Base-by-base conservation (phyloP, 352 stramenopile genomes). In the Globisporangium uncinulatum region DNA sequence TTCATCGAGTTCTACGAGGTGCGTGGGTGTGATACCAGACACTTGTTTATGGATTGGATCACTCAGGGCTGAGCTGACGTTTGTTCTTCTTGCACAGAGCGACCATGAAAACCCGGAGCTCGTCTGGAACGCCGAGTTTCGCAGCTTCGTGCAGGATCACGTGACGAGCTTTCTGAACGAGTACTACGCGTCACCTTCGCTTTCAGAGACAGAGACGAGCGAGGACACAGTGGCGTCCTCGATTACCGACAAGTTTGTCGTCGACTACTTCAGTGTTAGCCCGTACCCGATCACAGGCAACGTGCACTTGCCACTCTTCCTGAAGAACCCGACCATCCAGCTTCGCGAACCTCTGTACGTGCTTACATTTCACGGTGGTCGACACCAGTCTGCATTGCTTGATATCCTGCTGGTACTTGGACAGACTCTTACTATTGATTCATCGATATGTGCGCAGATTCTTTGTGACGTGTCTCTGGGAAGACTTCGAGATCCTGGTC, bases 21-120 rank as follows among this genome's bases (percentile, higher is more conserved):
- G 70, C 6, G 37, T 15, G 41, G 49, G 39, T 14, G 19, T 34
- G 15, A 6, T 53, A 29, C 29, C 9, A n/a, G 13, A 6, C 4
- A 4, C 2, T 14, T 51, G 5, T 9, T 36, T 3, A 0, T 51
- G 11, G 14, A 3, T 37, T 14, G 29, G 46, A 37, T n/a, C 14
- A 9, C 14, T 7, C 13, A 46, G 43, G 17, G 17, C 6, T 29
- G n/a, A 34, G 46, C 20, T 54, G 20, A 54, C n/a, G 8, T 0
- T 14, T 32, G n/a, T 81, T 9, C 7, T 19, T 37, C 34, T 37
- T 5, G 17, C 0, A 0, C 71, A 98, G 76, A 66, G 60, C 42
- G 87, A 98, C 50, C 90, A 95, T 60, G 89, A 95, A 61, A 96
- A 79, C 21, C 95, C 95, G 0, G 95, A 98, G 63, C 76, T 98